phyloP scores from a whole-genome alignment of 2,329 filamentous ascomycete species.

The Hortaea werneckii region DNA sequence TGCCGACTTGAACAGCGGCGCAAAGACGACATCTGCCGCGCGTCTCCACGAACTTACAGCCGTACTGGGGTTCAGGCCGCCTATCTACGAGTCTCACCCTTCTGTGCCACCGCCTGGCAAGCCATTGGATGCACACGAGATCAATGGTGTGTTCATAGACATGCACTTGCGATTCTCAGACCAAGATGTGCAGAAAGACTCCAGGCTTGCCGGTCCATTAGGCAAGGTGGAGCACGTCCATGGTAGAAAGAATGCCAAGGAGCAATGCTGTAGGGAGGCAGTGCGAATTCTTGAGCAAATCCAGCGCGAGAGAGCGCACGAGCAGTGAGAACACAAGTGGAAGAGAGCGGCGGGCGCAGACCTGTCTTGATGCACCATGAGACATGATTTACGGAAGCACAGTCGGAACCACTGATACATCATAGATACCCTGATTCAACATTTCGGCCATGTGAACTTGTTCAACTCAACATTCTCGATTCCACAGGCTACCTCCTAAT shows the following conservation, averaged over 20 bases:
- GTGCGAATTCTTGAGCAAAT: constrained; percentile 30
- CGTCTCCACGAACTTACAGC: constrained; percentile 13
- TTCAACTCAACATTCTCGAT: too few relatives aligned
- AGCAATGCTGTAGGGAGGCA: constrained; percentile 36
- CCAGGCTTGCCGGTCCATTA: constrained; percentile 26
- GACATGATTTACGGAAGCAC: too few relatives aligned
- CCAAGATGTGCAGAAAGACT: constrained; percentile 11
- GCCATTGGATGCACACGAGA: not conserved
- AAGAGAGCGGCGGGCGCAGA: too few relatives aligned
- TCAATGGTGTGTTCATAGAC: constrained; percentile 23
- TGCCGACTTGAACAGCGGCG: not conserved
- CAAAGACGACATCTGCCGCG: constrained; percentile 4
- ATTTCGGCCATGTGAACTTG: too few relatives aligned
- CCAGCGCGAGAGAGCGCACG: not conserved
- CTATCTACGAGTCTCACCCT: not conserved
- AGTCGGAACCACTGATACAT: too few relatives aligned
- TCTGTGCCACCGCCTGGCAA: not conserved
- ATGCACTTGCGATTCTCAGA: constrained; percentile 27
- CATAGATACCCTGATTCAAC: too few relatives aligned
- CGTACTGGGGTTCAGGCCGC: constrained; percentile 15
- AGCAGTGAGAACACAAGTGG: too few relatives aligned
- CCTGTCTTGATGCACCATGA: too few relatives aligned
- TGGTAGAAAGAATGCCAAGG: constrained; percentile 41
- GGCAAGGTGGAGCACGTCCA: constrained; percentile 34
- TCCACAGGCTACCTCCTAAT: too few relatives aligned